Base-by-base conservation (phyloP, 2,329 filamentous ascomycete species). In the Scedosporium minutisporum region DNA sequence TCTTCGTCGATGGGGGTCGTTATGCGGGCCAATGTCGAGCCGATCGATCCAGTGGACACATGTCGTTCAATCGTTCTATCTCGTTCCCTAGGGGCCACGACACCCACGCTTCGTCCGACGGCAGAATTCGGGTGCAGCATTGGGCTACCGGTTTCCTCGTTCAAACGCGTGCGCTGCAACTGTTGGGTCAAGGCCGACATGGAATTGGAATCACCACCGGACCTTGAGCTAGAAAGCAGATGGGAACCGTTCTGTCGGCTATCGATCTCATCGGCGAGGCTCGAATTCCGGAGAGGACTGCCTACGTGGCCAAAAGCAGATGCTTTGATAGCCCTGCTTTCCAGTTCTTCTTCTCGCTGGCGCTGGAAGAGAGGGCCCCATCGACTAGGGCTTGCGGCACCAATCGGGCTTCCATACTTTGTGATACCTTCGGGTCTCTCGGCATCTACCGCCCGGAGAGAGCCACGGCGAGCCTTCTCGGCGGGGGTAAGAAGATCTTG, bases 231-330 rank as follows among this genome's bases (percentile, higher is more conserved):
- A 73, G 10, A 77, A 71, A 63, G 75, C 71, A 29, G 75, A 6
- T 53, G 60, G 29, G 25, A 10, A 2, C 60, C 60, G 41, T 62
- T 62, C 16, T 29, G 60, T 14, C 48, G 72, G 58, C 74, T 71
- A 57, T 76, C 74, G 69, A 83, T 79, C 60, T 81, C 81, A 55
- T 81, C 78, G 44, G 83, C 82, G 7, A 88, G 76, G 55, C 82
- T 81, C 7, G 85, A 87, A 70, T 86, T 87, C 18, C 85, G 82
- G 63, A 88, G 75, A 16, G 85, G 85, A 65, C 84, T 87, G 21
- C 85, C 85, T 42, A 88, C 85, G 66, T 88, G 85, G 6, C 85
- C 85, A 69, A 87, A 87, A 3, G 78, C 82, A n/a, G 84, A 86
- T 3, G 76, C 72, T 42, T 72, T 68, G 58, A 67, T 69, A 48